These are phyloP conservation scores for Stagonosporopsis vannaccii DNA, from an alignment of 2,329 filamentous ascomycete genomes.

Conservation along the genomic window DNA sequence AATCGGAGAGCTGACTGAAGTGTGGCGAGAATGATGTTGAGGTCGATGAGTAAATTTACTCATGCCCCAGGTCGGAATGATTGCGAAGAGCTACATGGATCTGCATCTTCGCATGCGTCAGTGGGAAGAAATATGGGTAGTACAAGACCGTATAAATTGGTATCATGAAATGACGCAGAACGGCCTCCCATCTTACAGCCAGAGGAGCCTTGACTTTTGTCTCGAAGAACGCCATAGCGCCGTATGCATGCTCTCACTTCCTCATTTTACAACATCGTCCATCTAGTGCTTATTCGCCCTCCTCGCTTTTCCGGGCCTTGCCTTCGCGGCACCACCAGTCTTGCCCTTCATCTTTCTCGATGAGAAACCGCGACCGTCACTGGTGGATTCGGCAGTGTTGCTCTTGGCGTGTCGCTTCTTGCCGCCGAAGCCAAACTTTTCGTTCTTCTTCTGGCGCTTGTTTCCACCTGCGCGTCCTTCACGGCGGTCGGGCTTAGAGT, in stretches of 20 bases:
- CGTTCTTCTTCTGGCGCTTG: constrained; percentile 93
- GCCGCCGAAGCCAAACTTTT: constrained; percentile 93
- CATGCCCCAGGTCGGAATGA: too few species aligned
- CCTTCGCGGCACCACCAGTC: constrained; percentile 36
- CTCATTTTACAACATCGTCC: background rate
- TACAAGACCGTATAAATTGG: constrained; percentile 19
- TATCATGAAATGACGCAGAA: constrained; percentile 22
- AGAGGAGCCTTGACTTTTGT: constrained; percentile 21
- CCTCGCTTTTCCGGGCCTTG: constrained; percentile 44
- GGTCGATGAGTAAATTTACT: background rate
- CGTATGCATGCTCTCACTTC: constrained; percentile 24
- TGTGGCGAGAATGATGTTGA: background rate
- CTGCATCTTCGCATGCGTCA: background rate
- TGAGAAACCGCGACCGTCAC: constrained; percentile 82
- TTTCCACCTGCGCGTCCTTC: constrained; percentile 54
- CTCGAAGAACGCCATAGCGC: constrained; percentile 36
- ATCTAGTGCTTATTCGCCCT: constrained; percentile 42
- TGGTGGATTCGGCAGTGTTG: constrained; percentile 82
- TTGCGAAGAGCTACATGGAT: background rate
- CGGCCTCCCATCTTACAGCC: constrained; percentile 7
- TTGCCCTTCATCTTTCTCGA: constrained; percentile 82
- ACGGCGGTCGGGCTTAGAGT: constrained; percentile 54
- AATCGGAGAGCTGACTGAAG: background rate
- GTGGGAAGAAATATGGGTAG: background rate
- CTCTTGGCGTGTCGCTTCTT: constrained; percentile 95